phyloP scores from a whole-genome alignment of 108 stramenopile species.

The Fragilariopsis cylindrus region DNA sequence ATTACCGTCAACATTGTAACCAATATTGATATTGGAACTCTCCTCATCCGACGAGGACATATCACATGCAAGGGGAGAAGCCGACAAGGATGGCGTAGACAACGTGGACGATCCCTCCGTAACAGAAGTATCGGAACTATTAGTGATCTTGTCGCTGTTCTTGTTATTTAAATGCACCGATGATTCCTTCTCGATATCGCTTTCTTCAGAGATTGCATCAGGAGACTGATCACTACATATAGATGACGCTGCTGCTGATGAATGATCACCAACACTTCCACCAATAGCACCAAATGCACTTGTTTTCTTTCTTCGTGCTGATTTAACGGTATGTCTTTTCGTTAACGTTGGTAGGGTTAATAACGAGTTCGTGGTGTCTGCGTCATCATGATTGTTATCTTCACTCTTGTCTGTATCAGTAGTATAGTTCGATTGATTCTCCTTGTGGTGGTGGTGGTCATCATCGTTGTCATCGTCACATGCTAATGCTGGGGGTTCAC shows the following conservation, averaged over 20 bases:
- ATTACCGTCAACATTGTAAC: too few relatives aligned
- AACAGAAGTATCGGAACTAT: not conserved
- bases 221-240: not conserved
- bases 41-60: not conserved
- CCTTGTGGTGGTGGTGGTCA: too few relatives aligned
- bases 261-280: too few relatives aligned
- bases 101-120: not conserved
- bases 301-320: not conserved
- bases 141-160: not conserved
- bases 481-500: too few relatives aligned
- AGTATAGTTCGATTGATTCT: too few relatives aligned
- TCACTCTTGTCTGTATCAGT: not conserved
- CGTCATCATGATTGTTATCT: not conserved
- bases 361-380: not conserved
- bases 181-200: not conserved
- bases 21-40: too few relatives aligned
- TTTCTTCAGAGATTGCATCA: slow-evolving; percentile 7
- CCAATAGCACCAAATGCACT: not conserved
- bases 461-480: too few relatives aligned
- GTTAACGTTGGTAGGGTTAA: too few relatives aligned
- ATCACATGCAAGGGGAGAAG: not conserved
- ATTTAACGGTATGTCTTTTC: not conserved
- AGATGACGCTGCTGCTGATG: not conserved
- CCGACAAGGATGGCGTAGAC: not conserved
- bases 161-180: not conserved